Conservation (phyloP, 2,329 filamentous ascomycete genomes). For the Ascochyta pisi region DNA sequence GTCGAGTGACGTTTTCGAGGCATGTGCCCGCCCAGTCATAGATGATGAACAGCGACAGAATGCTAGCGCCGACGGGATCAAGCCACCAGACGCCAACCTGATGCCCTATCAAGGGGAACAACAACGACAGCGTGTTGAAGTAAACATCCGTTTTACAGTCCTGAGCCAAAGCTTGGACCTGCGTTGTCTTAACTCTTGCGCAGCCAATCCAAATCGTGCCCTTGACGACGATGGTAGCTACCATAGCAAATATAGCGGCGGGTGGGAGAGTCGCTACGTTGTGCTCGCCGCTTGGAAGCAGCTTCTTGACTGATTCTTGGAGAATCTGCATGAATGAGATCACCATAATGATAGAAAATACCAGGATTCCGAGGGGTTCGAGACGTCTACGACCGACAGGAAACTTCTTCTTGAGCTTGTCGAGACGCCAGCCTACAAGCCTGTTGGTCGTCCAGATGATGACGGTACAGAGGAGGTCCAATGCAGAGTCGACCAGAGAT, state of each 20-base stretch:
- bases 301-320: slow-evolving; percentile 65
- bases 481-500: slow-evolving; percentile 66
- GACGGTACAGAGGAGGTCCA: slow-evolving; percentile 66
- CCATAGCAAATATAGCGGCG: slow-evolving; percentile 64
- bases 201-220: slow-evolving; percentile 67
- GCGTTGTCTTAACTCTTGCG: slow-evolving; percentile 66
- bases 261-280: slow-evolving; percentile 59
- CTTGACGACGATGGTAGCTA: slow-evolving; percentile 64
- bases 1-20: slow-evolving; percentile 64
- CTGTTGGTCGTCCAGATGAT: slow-evolving; percentile 68
- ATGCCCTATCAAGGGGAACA: slow-evolving; percentile 68
- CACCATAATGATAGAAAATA: slow-evolving; percentile 69
- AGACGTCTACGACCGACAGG: slow-evolving; percentile 61
- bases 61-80: slow-evolving; percentile 66
- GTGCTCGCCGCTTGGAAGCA: slow-evolving; percentile 60
- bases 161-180: slow-evolving; percentile 68
- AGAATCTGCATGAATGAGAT: slow-evolving; percentile 68
- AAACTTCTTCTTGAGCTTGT: slow-evolving; percentile 60
- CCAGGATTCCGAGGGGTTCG: slow-evolving; percentile 67
- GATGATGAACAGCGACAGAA: slow-evolving; percentile 72
- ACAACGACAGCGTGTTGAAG: slow-evolving; percentile 68
- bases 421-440: slow-evolving; percentile 64
- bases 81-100: slow-evolving; percentile 70
- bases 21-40: slow-evolving; percentile 71
- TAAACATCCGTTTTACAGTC: slow-evolving; percentile 68